These are phyloP conservation scores for Plantago lanceolata DNA, from an alignment of 305 asterid genomes.

Conservation along the genomic window DNA sequence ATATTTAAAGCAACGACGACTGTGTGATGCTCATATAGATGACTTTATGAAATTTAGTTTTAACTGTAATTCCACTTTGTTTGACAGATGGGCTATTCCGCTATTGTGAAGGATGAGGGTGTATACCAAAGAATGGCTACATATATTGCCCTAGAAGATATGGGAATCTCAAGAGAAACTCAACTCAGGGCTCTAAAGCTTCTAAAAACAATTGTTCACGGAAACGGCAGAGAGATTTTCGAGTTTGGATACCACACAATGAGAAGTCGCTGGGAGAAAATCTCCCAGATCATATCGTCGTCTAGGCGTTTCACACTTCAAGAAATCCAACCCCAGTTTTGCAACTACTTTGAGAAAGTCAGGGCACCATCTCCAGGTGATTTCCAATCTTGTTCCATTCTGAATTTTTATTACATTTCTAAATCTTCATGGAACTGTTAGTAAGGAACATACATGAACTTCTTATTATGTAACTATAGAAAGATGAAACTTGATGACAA, in stretches of 20 bases:
- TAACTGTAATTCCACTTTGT: background rate
- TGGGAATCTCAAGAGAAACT: conserved; percentile 53
- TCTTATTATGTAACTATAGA: no score
- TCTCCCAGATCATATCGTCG: conserved; percentile 35
- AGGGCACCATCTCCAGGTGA: conserved; percentile 83
- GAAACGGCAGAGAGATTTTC: conserved; percentile 37
- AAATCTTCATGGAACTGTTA: background rate
- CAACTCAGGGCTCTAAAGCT: conserved; percentile 55
- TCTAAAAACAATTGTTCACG: conserved; percentile 32
- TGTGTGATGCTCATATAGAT: no score
- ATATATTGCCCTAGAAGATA: conserved; percentile 35
- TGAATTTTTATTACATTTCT: background rate
- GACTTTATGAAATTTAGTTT: no score
- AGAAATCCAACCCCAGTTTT: conserved; percentile 43
- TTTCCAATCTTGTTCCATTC: background rate
- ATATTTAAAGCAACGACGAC: conserved; percentile 18
- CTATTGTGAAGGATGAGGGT: conserved; percentile 46
- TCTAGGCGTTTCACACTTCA: conserved; percentile 51
- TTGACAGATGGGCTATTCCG: conserved; percentile 69
- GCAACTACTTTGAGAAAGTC: conserved; percentile 42
- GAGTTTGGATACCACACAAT: conserved; percentile 41
- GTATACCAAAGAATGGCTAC: conserved; percentile 36
- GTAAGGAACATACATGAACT: no score
- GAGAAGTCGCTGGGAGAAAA: conserved; percentile 52
- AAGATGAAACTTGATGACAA: no score